A percentile compares a stretch with the other conserved stretches of the same genome.
Conservation (phyloP, 1,284 basidiomycete genomes). For the Hemileia vastatrix region DNA sequence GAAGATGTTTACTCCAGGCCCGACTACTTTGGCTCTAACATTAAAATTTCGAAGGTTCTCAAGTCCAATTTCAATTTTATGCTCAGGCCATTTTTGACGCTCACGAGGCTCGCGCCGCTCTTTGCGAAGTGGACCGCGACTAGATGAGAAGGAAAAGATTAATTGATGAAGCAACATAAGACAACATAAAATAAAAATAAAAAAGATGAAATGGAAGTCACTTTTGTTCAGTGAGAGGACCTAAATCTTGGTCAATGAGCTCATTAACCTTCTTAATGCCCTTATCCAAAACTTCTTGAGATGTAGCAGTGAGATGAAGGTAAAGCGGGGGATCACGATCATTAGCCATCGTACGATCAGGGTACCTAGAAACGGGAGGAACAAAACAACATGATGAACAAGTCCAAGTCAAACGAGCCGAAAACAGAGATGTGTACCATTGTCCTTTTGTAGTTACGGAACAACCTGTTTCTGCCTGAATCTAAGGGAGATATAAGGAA, state of each 20-base stretch:
- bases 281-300: constrained; percentile 65
- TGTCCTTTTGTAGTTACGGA: constrained; percentile 81
- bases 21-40: constrained; percentile 91
- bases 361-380: constrained; percentile 45
- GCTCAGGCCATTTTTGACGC: constrained; percentile 86
- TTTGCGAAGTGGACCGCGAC: constrained; percentile 6
- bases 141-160: background rate
- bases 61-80: constrained; percentile 75
- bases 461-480: constrained; percentile 78
- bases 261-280: constrained; percentile 78
- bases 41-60: constrained; percentile 94
- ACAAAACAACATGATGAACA: no score
- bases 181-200: constrained; percentile 16
- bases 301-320: constrained; percentile 78
- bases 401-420: no score
- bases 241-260: constrained; percentile 71
- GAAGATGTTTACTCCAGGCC: constrained; percentile 63
- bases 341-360: constrained; percentile 74
- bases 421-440: no score
- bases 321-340: constrained; percentile 89
- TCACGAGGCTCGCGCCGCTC: constrained; percentile 27
- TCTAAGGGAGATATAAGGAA: constrained; percentile 37
- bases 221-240: constrained; percentile 77
- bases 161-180: background rate
- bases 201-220: constrained; percentile 8